phyloP scores from a whole-genome alignment of 305 asterid genomes.

The Ilex paraguariensis region DNA sequence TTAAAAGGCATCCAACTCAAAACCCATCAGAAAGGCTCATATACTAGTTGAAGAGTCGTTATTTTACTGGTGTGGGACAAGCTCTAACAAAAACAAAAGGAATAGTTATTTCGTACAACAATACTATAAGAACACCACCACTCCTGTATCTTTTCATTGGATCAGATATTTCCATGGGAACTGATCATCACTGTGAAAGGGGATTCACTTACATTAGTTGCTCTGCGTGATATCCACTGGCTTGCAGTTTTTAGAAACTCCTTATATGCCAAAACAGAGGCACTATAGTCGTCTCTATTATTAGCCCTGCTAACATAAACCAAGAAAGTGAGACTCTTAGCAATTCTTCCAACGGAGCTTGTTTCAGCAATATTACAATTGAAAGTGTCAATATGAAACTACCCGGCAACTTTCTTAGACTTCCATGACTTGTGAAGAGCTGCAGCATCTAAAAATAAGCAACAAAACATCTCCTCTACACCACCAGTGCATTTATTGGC shows the following conservation, averaged over 20 bases:
- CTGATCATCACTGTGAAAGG: conserved; percentile 8
- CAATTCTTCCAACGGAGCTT: conserved; percentile 4
- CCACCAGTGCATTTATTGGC: conserved; percentile 23
- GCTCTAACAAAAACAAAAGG: neutral
- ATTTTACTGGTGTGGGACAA: too few species aligned
- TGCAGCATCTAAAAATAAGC: conserved; percentile 57
- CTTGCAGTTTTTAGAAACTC: conserved; percentile 63
- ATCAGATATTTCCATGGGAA: too few species aligned
- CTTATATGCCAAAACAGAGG: conserved; percentile 43
- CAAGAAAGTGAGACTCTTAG: conserved; percentile 19
- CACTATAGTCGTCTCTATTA: conserved; percentile 35
- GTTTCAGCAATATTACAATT: neutral
- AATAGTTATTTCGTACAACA: neutral
- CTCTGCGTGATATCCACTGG: conserved; percentile 77
- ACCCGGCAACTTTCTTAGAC: conserved; percentile 28
- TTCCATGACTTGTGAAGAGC: conserved; percentile 60
- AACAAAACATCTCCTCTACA: conserved; percentile 51
- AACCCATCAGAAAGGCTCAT: too few species aligned
- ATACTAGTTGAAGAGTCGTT: too few species aligned
- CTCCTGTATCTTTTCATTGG: too few species aligned
- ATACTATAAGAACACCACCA: neutral
- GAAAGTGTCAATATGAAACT: neutral
- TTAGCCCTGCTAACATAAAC: conserved; percentile 26
- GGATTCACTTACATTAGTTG: conserved; percentile 69
- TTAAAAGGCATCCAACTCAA: too few species aligned